A percentile compares a stretch with the other conserved stretches of the same genome.
Evolutionary conservation across 306 rosid species (phyloP).

Genomic region (Sphenostylis stenocarpa): DNA sequence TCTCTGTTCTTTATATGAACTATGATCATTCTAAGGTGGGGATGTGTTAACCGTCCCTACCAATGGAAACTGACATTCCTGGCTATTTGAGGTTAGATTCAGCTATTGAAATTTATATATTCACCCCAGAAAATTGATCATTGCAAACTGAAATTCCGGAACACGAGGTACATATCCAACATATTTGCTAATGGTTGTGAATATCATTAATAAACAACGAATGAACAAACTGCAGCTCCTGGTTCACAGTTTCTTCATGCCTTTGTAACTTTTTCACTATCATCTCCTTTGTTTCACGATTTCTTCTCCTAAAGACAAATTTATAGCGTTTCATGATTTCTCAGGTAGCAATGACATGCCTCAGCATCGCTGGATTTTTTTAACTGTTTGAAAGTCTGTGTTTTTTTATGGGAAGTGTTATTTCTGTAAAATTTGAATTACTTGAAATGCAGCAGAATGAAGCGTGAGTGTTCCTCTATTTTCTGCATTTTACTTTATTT

Average conservation of each 20-base stretch:
- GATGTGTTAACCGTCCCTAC: neutral
- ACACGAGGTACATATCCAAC: neutral
- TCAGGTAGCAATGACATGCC: neutral
- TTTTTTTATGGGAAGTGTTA: neutral
- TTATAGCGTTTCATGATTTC: neutral
- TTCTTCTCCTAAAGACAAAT: neutral
- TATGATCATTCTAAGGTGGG: neutral
- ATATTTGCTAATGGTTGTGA: neutral
- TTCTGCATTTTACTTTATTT: neutral
- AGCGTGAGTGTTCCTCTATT: neutral
- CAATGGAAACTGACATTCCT: neutral
- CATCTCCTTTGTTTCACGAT: neutral
- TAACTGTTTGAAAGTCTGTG: neutral
- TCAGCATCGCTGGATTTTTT: neutral
- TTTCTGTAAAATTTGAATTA: neutral
- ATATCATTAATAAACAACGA: too few relatives aligned
- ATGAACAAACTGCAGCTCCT: neutral
- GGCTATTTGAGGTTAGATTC: neutral
- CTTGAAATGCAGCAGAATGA: neutral
- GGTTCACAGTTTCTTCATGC: neutral
- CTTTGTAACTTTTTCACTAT: neutral
- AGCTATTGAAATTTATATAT: too few relatives aligned
- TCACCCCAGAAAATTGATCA: neutral
- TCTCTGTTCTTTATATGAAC: neutral
- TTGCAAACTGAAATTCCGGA: neutral